phyloP scores from a whole-genome alignment of 2,329 filamentous ascomycete genomes.

The Penicillium griseofulvum region DNA sequence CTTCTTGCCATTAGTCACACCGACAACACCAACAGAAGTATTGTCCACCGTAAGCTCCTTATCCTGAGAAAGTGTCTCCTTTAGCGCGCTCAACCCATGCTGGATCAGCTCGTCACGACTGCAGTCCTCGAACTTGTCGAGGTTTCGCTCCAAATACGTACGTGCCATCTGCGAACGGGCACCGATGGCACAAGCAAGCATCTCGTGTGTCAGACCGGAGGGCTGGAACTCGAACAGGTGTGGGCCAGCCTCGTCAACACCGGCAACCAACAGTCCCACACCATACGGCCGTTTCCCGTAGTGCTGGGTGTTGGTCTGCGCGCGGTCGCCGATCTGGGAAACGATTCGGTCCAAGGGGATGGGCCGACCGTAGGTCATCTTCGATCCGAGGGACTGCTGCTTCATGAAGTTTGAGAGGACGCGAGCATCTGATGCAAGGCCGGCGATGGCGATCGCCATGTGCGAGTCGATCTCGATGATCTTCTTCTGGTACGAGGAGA shows the following conservation, averaged over 20 bases:
- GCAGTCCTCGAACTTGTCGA: constrained; percentile 76
- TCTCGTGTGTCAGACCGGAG: constrained; percentile 92
- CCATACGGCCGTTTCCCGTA: constrained; percentile 96
- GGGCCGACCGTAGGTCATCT: constrained; percentile 91
- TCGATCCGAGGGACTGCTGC: constrained; percentile 93
- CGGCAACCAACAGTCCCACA: constrained; percentile 86
- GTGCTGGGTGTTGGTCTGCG: constrained; percentile 95
- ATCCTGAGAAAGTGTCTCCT: constrained; percentile 94
- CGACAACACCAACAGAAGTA: constrained; percentile 85
- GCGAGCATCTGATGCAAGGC: constrained; percentile 93
- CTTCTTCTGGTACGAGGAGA: constrained; percentile 99
- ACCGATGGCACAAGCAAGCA: constrained; percentile 93
- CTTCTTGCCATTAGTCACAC: constrained; percentile 57
- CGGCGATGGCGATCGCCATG: constrained; percentile 90
- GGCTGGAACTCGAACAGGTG: constrained; percentile 99
- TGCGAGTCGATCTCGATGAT: constrained; percentile 95
- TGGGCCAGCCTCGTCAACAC: constrained; percentile 88
- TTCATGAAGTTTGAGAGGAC: constrained; percentile 99
- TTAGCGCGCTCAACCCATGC: constrained; percentile 86
- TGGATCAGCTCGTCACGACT: constrained; percentile 81
- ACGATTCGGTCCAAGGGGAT: constrained; percentile 89
- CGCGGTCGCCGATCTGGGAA: constrained; percentile 88
- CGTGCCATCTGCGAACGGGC: constrained; percentile 95
- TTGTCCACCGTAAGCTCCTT: constrained; percentile 97
- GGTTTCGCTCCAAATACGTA: constrained; percentile 90